Base-by-base conservation (phyloP, 2,329 filamentous ascomycete species). In the Sclerotiophoma versabilis region DNA sequence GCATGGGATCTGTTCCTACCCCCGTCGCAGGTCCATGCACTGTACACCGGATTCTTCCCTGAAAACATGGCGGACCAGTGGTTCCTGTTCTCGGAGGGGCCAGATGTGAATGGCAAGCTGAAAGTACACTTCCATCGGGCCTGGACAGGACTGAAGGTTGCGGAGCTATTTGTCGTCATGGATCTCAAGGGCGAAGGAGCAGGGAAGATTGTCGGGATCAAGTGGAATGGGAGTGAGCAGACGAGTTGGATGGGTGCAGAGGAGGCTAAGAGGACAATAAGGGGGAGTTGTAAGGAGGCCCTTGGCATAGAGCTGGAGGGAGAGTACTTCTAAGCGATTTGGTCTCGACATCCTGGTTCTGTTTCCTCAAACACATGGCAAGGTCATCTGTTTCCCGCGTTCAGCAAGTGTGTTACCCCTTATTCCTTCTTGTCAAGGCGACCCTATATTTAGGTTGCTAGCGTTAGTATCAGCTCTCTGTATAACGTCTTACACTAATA, bases 251-350 rank as follows among this genome's bases (percentile, higher is more conserved):
- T 72, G 67, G 58, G 59, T 5, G 65, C 65, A 10, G 65, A 65
- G 5, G 67, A 70, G 48, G 71, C 64, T 1, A 73, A 70, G 58
- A 63, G 66, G 29, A 65, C 65, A 54, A 57, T 74, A 2, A 49
- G 62, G 17, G 65, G 58, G 33, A 56, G 52, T 7, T 72, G 68
- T 39, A 43, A 45, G n/a, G 64, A 59, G 52, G 63, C 62, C 23
- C 46, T 74, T 46, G 64, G 59, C 4, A 60, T 73, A 3, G 43
- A 64, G 10, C 48, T 74, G 11, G 60, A 89, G 72, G 69, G 87
- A 2, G 89, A 81, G 58, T 33, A 8, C 9, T 45, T 45, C 14
- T 90, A 85, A 20, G 17, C n/a, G 25, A n/a, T 26, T 1, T 22
- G 86, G 86, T 45, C 11, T n/a, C 1, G 3, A n/a, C 19, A 17